Evolutionary conservation across 306 rosid genomes (phyloP).

Genomic region (Trifolium subterraneum): DNA sequence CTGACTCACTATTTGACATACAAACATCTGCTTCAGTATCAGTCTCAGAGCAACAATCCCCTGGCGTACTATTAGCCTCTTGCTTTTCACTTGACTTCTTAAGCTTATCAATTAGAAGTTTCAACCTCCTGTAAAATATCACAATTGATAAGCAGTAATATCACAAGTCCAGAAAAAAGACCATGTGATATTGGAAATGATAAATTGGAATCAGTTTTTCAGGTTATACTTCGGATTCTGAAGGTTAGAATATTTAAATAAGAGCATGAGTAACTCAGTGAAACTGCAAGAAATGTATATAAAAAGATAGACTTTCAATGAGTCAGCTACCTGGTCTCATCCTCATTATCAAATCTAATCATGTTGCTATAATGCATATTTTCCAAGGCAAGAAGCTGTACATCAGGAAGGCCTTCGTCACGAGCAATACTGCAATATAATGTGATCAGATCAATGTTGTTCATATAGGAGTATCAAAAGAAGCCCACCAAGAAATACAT

Average conservation of each 20-base stretch:
- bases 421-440: constrained; percentile 70
- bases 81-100: constrained; percentile 51
- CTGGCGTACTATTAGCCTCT: constrained; percentile 49
- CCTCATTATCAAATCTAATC: constrained; percentile 81
- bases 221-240: constrained; percentile 22
- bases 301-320: constrained; percentile 27
- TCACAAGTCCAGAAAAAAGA: constrained; percentile 29
- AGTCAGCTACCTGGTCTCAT: constrained; percentile 76
- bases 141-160: constrained; percentile 32
- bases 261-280: constrained; percentile 5
- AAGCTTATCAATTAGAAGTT: constrained; percentile 65
- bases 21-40: constrained; percentile 64
- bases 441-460: constrained; percentile 33
- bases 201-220: constrained; percentile 22
- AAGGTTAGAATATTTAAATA: constrained; percentile 29
- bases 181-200: constrained; percentile 24
- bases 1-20: constrained; percentile 51
- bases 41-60: constrained; percentile 82
- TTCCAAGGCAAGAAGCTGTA: constrained; percentile 82
- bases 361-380: constrained; percentile 91
- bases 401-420: constrained; percentile 68
- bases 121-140: constrained; percentile 69
- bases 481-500: constrained; percentile 29
- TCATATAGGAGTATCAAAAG: constrained; percentile 42
- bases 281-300: constrained; percentile 33